Evolutionary conservation across 129 eudicot genomes (phyloP).

Genomic region (Escallonia rubra): DNA sequence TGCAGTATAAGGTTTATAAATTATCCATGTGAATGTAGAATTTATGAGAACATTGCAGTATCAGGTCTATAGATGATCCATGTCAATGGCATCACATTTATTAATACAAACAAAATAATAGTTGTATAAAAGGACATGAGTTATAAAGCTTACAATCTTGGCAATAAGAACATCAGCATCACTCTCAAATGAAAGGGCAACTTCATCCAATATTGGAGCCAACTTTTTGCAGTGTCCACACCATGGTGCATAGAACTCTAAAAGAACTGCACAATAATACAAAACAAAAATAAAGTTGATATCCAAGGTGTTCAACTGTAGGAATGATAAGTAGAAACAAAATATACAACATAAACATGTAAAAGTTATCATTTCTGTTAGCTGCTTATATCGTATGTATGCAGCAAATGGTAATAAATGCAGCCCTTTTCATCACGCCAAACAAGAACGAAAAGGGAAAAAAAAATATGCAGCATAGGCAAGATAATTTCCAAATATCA

Average conservation of each 20-base stretch:
- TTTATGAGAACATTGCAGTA: not conserved
- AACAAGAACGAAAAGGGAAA: not conserved
- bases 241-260: conserved; percentile 95
- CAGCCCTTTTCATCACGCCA: not conserved
- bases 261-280: conserved; percentile 42
- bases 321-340: too few relatives aligned
- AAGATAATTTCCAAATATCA: too few relatives aligned
- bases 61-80: not conserved
- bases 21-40: too few relatives aligned
- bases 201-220: conserved; percentile 89
- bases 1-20: too few relatives aligned
- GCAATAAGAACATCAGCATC: conserved; percentile 69
- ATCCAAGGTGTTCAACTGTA: too few relatives aligned
- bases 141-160: conserved; percentile 63
- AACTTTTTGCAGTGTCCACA: conserved; percentile 93
- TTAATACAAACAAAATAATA: not conserved
- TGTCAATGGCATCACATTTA: not conserved
- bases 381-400: not conserved
- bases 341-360: not conserved
- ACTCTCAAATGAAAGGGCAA: conserved; percentile 61
- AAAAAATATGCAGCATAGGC: not conserved
- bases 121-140: not conserved
- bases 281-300: not conserved
- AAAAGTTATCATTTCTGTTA: not conserved
- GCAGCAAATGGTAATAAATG: not conserved